Evolutionary conservation across 164 flowering plant species (phyloP).

Genomic region (Litsea cubeba): DNA sequence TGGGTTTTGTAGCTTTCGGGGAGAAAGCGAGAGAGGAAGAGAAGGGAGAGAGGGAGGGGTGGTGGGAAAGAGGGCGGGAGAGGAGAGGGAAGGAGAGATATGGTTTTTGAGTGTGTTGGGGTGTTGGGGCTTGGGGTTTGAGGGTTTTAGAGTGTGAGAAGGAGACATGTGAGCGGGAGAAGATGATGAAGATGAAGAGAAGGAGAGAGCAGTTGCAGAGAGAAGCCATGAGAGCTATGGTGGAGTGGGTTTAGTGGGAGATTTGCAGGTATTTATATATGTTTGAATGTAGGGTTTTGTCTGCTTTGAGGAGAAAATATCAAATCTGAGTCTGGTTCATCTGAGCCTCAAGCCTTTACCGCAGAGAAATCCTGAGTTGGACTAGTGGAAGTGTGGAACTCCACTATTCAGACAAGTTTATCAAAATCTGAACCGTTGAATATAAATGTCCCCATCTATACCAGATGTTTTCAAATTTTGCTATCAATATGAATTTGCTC

Average conservation of each 20-base stretch:
- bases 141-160: constrained; percentile 7
- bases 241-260: background rate
- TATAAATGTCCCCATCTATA: too few relatives aligned
- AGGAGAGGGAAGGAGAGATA: constrained; percentile 35
- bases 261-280: constrained; percentile 1
- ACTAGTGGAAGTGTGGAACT: too few relatives aligned
- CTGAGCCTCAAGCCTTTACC: too few relatives aligned
- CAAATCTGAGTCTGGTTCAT: background rate
- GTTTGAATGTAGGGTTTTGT: constrained; percentile 1
- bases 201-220: background rate
- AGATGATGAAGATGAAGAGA: background rate
- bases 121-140: background rate
- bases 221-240: constrained; percentile 16
- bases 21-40: constrained; percentile 18
- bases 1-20: constrained; percentile 5
- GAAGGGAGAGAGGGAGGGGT: background rate
- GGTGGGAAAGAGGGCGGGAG: constrained; percentile 12
- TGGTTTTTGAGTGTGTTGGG: background rate
- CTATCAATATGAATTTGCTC: too few relatives aligned
- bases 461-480: too few relatives aligned
- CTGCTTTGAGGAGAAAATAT: background rate
- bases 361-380: too few relatives aligned
- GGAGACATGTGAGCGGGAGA: constrained; percentile 9
- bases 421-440: too few relatives aligned
- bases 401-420: too few relatives aligned